These are phyloP conservation scores for Rhodotorula kratochvilovae DNA, from an alignment of 768 basidiomycete species.

Conservation along the genomic window DNA sequence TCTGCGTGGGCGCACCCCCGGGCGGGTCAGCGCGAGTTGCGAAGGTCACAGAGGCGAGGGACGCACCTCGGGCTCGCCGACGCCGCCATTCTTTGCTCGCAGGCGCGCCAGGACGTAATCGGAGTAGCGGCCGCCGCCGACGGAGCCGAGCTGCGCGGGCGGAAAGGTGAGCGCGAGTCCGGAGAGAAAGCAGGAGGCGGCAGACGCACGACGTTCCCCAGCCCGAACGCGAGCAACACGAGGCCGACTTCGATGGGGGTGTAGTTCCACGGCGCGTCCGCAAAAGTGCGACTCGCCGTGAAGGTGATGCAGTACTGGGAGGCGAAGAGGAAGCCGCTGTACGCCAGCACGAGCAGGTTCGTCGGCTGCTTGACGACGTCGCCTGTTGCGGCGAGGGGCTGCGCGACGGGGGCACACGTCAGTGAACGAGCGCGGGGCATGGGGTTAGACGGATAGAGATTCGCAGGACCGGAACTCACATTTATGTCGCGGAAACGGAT, in stretches of 20 bases:
- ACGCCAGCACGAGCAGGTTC: conserved; percentile 28
- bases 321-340: conserved; percentile 64
- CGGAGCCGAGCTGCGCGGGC: conserved; percentile 52
- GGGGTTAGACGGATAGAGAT: too few species aligned
- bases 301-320: conserved; percentile 68
- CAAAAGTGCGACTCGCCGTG: conserved; percentile 67
- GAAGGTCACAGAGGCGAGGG: conserved; percentile 38
- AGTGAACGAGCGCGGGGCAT: too few species aligned
- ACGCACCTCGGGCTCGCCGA: conserved; percentile 57
- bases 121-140: conserved; percentile 60
- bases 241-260: conserved; percentile 67
- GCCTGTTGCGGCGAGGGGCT: conserved; percentile 20
- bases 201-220: conserved; percentile 51
- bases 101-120: conserved; percentile 54
- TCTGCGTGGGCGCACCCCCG: background rate
- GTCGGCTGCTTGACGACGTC: conserved; percentile 22
- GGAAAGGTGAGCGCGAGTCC: background rate
- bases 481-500: conserved; percentile 51
- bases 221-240: conserved; percentile 68
- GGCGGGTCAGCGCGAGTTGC: too few species aligned
- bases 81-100: conserved; percentile 53
- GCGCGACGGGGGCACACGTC: too few species aligned
- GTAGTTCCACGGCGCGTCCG: conserved; percentile 59
- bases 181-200: background rate
- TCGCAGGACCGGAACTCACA: too few species aligned